These are phyloP conservation scores for Syncephalastrum contaminatum DNA, from an alignment of 371 early-diverging fungal genomes.

Conservation along the genomic window DNA sequence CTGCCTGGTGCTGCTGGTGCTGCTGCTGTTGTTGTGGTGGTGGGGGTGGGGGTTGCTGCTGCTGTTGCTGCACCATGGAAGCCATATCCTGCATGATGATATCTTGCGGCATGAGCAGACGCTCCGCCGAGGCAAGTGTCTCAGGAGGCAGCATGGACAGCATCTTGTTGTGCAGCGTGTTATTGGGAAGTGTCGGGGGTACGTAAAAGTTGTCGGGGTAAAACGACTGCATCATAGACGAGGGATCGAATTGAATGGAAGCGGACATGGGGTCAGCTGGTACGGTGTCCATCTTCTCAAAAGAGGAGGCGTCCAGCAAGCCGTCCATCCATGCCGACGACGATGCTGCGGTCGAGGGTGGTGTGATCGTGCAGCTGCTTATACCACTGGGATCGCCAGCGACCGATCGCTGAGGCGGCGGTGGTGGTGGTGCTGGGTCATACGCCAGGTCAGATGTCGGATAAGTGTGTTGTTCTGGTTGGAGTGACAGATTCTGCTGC, in stretches of 20 bases:
- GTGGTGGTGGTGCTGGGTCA: neutral
- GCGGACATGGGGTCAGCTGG: neutral
- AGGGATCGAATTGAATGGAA: neutral
- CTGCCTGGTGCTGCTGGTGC: no score
- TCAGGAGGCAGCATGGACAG: constrained; percentile 32
- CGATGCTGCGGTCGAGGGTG: neutral
- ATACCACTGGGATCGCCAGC: no score
- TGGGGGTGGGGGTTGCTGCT: neutral
- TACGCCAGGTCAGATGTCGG: neutral
- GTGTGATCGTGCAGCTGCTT: neutral
- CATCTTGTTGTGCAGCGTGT: constrained; percentile 29
- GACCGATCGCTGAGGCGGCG: neutral
- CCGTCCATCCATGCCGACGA: neutral
- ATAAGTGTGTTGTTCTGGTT: constrained; percentile 18
- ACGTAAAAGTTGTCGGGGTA: neutral
- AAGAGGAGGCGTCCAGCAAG: neutral
- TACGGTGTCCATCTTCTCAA: neutral
- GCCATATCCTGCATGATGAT: no score
- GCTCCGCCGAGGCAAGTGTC: constrained; percentile 33
- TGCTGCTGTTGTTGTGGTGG: no score
- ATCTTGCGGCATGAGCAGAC: constrained; percentile 21
- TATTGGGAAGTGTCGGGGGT: constrained; percentile 17
- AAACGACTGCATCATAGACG: neutral
- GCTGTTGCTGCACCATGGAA: neutral
- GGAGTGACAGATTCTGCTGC: constrained; percentile 15